Evolutionary conservation across 371 early-diverging fungal genomes (phyloP).

Genomic region (Haplosporangium sp.): DNA sequence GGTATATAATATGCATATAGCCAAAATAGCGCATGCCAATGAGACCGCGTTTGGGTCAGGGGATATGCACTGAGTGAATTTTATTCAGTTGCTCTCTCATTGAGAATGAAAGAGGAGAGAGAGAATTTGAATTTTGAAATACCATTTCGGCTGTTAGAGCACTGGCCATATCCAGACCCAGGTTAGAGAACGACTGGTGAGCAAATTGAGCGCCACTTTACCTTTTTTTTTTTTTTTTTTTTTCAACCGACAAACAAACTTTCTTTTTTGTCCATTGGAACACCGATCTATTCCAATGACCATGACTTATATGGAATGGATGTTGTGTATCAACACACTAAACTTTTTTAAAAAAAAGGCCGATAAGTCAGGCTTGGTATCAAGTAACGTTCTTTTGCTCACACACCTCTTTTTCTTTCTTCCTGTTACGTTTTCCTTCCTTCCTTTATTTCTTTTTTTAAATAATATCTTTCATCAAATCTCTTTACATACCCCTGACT

Average conservation of each 20-base stretch:
- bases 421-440: slow-evolving; percentile 1
- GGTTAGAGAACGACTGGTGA: neutral
- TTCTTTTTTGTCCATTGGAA: neutral
- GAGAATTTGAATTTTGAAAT: neutral
- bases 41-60: neutral
- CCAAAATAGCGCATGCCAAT: neutral
- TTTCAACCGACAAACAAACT: neutral
- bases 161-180: neutral
- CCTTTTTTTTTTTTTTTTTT: no score
- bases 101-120: no score
- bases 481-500: no score
- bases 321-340: neutral
- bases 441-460: neutral
- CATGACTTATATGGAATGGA: slow-evolving; percentile 1
- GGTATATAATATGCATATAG: neutral
- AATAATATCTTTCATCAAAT: neutral
- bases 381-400: neutral
- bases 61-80: neutral
- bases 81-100: neutral
- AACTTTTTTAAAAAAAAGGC: no score
- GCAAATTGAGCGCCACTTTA: neutral
- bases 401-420: neutral
- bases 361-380: no score
- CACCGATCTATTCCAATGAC: neutral
- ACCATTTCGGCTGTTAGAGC: neutral